phyloP scores from a whole-genome alignment of 129 eudicot genomes.

The Flaveria trinervia region DNA sequence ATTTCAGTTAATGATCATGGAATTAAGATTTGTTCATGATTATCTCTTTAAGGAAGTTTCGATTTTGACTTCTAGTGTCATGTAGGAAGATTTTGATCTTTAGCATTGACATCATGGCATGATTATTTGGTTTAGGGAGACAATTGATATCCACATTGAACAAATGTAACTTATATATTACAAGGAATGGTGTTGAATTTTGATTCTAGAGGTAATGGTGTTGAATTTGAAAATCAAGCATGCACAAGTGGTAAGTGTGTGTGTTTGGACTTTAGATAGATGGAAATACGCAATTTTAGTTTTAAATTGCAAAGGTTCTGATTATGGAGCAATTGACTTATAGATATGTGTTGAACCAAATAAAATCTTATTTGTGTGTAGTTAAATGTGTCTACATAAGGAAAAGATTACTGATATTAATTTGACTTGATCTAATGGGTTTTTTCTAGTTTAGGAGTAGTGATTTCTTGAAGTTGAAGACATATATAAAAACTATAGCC shows the following conservation, averaged over 20 bases:
- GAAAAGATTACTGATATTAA: background rate
- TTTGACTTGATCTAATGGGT: constrained; percentile 6
- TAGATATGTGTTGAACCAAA: background rate
- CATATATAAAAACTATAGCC: background rate
- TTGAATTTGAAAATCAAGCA: constrained; percentile 27
- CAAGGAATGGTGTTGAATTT: constrained; percentile 24
- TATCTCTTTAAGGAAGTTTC: background rate
- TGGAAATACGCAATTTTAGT: constrained; percentile 11
- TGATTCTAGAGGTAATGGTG: constrained; percentile 6
- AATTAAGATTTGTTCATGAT: constrained; percentile 11
- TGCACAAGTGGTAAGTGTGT: background rate
- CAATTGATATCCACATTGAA: background rate
- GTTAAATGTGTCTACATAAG: background rate
- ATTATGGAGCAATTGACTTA: background rate
- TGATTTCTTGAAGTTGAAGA: constrained; percentile 5
- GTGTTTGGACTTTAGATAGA: constrained; percentile 3
- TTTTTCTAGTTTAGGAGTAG: background rate
- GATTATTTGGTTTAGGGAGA: background rate
- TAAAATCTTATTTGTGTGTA: constrained; percentile 1
- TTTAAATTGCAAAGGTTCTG: background rate
- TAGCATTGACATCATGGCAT: background rate
- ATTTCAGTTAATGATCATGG: background rate
- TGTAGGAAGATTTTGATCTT: constrained; percentile 19
- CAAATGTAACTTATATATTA: background rate
- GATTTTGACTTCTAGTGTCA: constrained; percentile 31